phyloP scores from a whole-genome alignment of 2,329 filamentous ascomycete species.

The Penicillium fuscoglaucum region DNA sequence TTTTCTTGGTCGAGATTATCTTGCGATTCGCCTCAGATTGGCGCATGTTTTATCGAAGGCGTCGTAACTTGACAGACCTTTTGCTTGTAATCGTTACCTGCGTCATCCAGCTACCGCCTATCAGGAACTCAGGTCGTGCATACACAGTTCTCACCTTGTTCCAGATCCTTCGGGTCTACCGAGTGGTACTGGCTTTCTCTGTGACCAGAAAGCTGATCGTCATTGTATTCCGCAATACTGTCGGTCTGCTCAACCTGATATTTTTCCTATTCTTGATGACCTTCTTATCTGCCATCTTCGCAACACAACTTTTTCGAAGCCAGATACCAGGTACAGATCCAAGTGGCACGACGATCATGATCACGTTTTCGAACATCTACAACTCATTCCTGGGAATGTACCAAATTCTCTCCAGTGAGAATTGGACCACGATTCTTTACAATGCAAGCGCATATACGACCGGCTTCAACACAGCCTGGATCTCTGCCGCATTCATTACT shows the following conservation, averaged over 20 bases:
- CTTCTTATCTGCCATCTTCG: constrained; percentile 90
- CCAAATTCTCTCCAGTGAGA: constrained; percentile 90
- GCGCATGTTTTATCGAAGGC: constrained; percentile 72
- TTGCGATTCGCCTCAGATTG: constrained; percentile 77
- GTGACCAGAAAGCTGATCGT: constrained; percentile 83
- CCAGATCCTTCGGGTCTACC: constrained; percentile 88
- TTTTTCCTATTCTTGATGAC: constrained; percentile 95
- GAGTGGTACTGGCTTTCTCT: constrained; percentile 84
- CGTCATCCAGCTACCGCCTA: constrained; percentile 80
- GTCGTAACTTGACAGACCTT: constrained; percentile 78
- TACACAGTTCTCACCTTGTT: constrained; percentile 93
- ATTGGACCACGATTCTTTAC: constrained; percentile 90
- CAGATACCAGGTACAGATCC: constrained; percentile 69
- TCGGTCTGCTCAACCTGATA: constrained; percentile 91
- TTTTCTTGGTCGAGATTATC: constrained; percentile 79
- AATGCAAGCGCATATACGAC: constrained; percentile 70
- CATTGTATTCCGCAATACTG: constrained; percentile 84
- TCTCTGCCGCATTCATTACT: constrained; percentile 85
- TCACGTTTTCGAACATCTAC: constrained; percentile 87
- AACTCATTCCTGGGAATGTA: constrained; percentile 99
- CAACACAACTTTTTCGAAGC: constrained; percentile 86
- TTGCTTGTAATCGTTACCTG: constrained; percentile 76
- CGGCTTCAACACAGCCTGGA: constrained; percentile 75
- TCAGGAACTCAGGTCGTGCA: constrained; percentile 66
- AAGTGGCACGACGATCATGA: constrained; percentile 61